Conservation (phyloP, 176 grass and related monocot species). For the Pharus latifolius region DNA sequence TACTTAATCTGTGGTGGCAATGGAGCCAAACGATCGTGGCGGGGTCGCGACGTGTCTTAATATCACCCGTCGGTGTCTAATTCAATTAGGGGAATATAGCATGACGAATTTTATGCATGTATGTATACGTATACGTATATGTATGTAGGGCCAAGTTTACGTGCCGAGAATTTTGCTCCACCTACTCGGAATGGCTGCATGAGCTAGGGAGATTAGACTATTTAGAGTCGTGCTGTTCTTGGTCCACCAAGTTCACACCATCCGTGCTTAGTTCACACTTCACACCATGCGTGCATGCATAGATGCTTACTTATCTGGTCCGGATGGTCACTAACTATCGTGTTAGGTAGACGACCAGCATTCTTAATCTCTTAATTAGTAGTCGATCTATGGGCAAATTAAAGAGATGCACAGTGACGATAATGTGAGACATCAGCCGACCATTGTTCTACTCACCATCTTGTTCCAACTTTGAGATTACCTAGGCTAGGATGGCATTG, state of each 20-base stretch:
- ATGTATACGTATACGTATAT: too few relatives aligned
- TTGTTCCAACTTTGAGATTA: neutral
- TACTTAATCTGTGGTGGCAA: neutral
- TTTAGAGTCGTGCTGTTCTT: too few relatives aligned
- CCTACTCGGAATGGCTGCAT: too few relatives aligned
- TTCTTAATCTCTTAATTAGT: too few relatives aligned
- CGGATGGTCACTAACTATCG: neutral
- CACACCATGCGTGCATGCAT: neutral
- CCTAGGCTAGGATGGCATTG: conserved; percentile 11
- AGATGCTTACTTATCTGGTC: neutral
- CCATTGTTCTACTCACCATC: neutral
- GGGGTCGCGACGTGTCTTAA: conserved; percentile 21
- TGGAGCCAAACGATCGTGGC: conserved; percentile 23
- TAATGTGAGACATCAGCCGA: too few relatives aligned
- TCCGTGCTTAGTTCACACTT: neutral
- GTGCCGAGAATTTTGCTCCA: too few relatives aligned
- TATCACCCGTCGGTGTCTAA: conserved; percentile 5
- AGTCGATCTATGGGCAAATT: neutral
- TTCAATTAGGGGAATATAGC: too few relatives aligned
- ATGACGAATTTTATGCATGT: too few relatives aligned
- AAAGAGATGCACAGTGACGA: too few relatives aligned
- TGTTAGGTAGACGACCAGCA: neutral
- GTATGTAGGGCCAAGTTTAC: too few relatives aligned
- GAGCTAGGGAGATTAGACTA: too few relatives aligned
- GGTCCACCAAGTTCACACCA: too few relatives aligned